Base-by-base conservation (phyloP, 805 yeast genomes). In the Spathaspora passalidarum region DNA sequence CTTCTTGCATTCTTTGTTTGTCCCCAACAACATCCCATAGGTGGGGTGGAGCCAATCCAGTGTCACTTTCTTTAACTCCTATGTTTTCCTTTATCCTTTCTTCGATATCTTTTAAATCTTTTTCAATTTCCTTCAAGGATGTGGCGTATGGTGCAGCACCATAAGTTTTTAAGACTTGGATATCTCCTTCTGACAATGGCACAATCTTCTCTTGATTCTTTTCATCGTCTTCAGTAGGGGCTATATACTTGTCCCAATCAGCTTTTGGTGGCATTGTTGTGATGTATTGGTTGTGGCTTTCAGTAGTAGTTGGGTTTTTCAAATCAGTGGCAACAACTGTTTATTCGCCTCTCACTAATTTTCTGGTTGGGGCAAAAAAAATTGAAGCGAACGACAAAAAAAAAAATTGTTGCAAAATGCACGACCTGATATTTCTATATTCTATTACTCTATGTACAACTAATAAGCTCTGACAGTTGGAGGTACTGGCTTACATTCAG, bases 21-120 rank as follows among this genome's bases (percentile, higher is more conserved):
- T 94, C 99, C 21, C 97, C 98, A 76, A 84, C 81, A 40, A 92
- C 89, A 71, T 94, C 99, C 99, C 99, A 94, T 54, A 92, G 72
- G 61, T 88, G 96, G 5, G 97, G 96, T 43, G 96, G 91, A 16
- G 98, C 89, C 51, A 94, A 75, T n/a, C 99, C 99, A 1, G 99
- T 92, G 67, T 94, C 98, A 60, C 94, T 83, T 66, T 94, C 99
- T 62, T 88, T 87, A 56, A 87, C 78, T 40, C 99, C 99, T 47
- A 91, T 87, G 65, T 88, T 92, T 63, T 92, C 97, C 63, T 92
- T 92, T 59, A 95, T 95, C 54, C 90, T 81, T 18, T 80, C 76
- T 63, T 92, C 97, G 49, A 94, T 78, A 32, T 79, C 84, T 60
- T 86, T 86, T 57, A 95, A 77, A 67, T 94, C 99, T 57, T 83